Evolutionary conservation across 371 early-diverging fungal species (phyloP).

Genomic region (Zychaea mexicana): DNA sequence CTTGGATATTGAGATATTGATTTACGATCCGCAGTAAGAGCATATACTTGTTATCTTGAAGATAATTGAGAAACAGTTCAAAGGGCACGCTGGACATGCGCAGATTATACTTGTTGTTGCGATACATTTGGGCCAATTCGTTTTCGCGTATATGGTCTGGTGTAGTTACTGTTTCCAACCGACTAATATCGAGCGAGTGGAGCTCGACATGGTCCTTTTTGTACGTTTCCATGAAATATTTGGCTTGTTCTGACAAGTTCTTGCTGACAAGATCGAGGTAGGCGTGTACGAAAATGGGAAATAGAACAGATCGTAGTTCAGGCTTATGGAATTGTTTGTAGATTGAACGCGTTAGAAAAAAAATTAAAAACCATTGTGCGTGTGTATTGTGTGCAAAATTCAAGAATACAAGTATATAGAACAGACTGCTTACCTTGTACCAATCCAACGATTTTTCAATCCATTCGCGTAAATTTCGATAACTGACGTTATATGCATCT

Average conservation of each 20-base stretch:
- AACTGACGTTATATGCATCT: slow-evolving; percentile 76
- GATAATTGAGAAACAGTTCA: slow-evolving; percentile 90
- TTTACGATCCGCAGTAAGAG: slow-evolving; percentile 93
- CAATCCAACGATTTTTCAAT: slow-evolving; percentile 94
- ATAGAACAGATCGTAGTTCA: slow-evolving; percentile 87
- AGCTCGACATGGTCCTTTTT: slow-evolving; percentile 74
- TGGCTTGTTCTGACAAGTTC: slow-evolving; percentile 56
- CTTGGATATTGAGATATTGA: slow-evolving; percentile 90
- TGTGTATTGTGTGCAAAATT: no score
- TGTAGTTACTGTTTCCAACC: slow-evolving; percentile 68
- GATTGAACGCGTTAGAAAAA: no score
- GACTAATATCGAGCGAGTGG: slow-evolving; percentile 71
- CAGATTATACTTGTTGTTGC: slow-evolving; percentile 87
- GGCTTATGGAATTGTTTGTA: slow-evolving; percentile 47
- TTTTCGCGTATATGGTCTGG: slow-evolving; percentile 83
- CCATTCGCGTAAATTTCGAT: slow-evolving; percentile 86
- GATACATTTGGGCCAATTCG: slow-evolving; percentile 78
- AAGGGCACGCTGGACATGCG: slow-evolving; percentile 90
- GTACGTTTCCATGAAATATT: slow-evolving; percentile 78
- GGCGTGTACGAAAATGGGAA: slow-evolving; percentile 94
- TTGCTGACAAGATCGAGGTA: slow-evolving; percentile 89
- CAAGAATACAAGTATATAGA: no score
- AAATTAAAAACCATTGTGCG: not conserved
- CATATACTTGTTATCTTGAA: slow-evolving; percentile 91
- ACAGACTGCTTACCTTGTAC: slow-evolving; percentile 88